Base-by-base conservation (phyloP, 2,329 filamentous ascomycete genomes). In the Chrysoporthe cubensis region DNA sequence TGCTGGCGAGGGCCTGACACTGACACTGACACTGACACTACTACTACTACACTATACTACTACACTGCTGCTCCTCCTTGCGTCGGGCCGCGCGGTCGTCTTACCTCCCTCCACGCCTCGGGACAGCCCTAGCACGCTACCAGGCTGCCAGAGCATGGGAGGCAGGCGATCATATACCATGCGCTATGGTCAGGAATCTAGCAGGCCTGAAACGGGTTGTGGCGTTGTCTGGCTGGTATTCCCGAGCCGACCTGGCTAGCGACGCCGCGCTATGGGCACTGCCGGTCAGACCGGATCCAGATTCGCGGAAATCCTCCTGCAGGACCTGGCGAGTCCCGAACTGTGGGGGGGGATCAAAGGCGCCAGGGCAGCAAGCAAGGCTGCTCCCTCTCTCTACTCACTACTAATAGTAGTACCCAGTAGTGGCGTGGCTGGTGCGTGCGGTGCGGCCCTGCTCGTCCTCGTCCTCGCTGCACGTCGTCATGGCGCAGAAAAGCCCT, bases 121-220 rank as follows among this genome's bases (percentile, higher is more conserved):
- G 37, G 5, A 40, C 37, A 40, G 37, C 37, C 37, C 37, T 40
- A 9, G 37, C 37, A 40, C 9, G 9, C 37, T 40, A 9, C 37
- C 5, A 9, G 6, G 9, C 37, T 40, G 37, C 37, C 26, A 26
- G 26, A 40, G 37, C 5, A 40, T 9, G 37, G 37, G 37, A 40
- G 37, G 26, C 26, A 26, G 26, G 26, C 26, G 26, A 26, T 26
- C 26, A 26, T 26, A 26, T 26, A 26, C 26, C 26, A 26, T 26
- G 26, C 26, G 26, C 26, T 40, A 9, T 9, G 37, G 9, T 40
- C 37, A 6, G 9, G 37, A 40, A 40, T 7, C 37, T 9, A 40
- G 37, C 26, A 5, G 26, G 50, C 57, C 57, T 21, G 57, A 57
- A 65, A 50, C 65, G 65, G 60, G 32, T 63, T 63, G 60, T 66